These are phyloP conservation scores for Tremella yokohamensis DNA, from an alignment of 768 basidiomycete genomes.

Conservation along the genomic window DNA sequence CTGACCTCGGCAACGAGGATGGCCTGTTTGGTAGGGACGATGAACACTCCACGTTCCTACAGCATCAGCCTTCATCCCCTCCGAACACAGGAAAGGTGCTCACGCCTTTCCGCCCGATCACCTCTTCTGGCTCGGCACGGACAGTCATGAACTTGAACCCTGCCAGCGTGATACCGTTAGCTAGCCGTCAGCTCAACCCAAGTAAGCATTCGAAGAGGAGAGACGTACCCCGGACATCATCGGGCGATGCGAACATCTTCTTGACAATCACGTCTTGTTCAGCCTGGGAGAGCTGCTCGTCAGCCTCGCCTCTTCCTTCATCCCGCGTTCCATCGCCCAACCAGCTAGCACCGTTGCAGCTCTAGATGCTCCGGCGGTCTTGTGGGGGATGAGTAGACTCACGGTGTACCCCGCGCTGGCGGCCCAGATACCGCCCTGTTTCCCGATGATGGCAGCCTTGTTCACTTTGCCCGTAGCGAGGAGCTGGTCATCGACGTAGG, in stretches of 20 bases:
- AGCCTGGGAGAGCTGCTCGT: slow-evolving; percentile 59
- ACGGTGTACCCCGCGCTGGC: slow-evolving; percentile 60
- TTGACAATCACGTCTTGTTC: slow-evolving; percentile 63
- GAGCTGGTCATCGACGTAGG: slow-evolving; percentile 76
- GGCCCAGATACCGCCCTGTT: slow-evolving; percentile 75
- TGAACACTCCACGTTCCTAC: slow-evolving; percentile 68
- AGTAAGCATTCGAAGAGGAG: not conserved
- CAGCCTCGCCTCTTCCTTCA: not conserved
- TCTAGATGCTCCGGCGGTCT: not conserved
- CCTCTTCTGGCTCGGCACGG: slow-evolving; percentile 55
- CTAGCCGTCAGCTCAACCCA: slow-evolving; percentile 27
- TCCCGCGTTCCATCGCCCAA: not conserved
- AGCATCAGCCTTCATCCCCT: slow-evolving; percentile 7
- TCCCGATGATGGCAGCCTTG: slow-evolving; percentile 73
- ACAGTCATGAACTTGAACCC: slow-evolving; percentile 75
- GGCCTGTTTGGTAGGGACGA: slow-evolving; percentile 82
- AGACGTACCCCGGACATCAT: slow-evolving; percentile 51
- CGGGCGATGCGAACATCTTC: slow-evolving; percentile 55
- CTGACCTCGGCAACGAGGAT: slow-evolving; percentile 66
- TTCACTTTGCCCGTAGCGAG: slow-evolving; percentile 69
- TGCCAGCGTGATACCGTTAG: slow-evolving; percentile 62
- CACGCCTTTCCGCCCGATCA: slow-evolving; percentile 76
- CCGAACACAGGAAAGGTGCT: slow-evolving; percentile 41
- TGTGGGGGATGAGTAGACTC: slow-evolving; percentile 38
- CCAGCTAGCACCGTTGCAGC: not conserved